These are phyloP conservation scores for Fusarium sacchari DNA, from an alignment of 2,329 filamentous ascomycete genomes.

Conservation along the genomic window DNA sequence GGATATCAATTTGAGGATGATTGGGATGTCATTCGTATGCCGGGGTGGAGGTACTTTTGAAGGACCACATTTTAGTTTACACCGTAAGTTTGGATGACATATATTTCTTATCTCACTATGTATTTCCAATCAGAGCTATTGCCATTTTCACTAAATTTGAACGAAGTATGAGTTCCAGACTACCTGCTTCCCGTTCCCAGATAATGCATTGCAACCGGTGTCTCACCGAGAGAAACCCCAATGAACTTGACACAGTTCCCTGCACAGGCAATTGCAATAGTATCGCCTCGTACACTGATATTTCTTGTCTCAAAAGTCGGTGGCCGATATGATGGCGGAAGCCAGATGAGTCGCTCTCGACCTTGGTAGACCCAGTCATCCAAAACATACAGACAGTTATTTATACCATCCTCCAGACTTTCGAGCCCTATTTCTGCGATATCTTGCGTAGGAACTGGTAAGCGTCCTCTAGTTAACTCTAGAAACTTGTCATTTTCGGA, in stretches of 20 bases:
- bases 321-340: neutral
- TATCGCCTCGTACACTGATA: neutral
- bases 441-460: too few species aligned
- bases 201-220: neutral
- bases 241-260: rapidly evolving
- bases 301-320: rapidly evolving
- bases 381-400: neutral
- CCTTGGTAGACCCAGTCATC: neutral
- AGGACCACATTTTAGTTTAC: neutral
- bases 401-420: too few species aligned
- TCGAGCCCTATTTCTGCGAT: rapidly evolving
- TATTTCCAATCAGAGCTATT: too few species aligned
- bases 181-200: rapidly evolving
- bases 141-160: neutral
- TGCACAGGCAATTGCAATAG: rapidly evolving
- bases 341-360: neutral
- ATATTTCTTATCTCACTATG: too few species aligned
- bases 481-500: rapidly evolving
- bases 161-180: neutral
- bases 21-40: neutral
- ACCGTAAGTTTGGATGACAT: too few species aligned
- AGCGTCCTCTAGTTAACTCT: rapidly evolving
- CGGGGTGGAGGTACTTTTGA: neutral
- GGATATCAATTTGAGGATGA: neutral
- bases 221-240: neutral